Evolutionary conservation across 208 protist genomes (phyloP).

Genomic region (Acanthamoeba castellanii): DNA sequence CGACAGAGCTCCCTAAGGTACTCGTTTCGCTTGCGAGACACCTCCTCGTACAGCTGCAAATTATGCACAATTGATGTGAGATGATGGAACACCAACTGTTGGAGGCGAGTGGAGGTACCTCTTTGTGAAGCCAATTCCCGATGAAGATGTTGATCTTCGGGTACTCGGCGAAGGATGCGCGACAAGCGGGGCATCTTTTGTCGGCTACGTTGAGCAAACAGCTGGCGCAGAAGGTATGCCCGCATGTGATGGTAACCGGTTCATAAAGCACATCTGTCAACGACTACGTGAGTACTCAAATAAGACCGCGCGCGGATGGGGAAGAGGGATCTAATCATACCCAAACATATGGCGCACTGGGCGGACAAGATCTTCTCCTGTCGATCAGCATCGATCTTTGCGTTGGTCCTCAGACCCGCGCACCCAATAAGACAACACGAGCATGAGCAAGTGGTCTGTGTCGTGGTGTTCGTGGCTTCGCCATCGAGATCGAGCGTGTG

Average conservation of each 20-base stretch:
- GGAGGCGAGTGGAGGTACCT: not conserved
- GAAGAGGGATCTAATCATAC: not conserved
- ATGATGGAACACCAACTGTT: not conserved
- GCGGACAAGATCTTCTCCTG: slow-evolving; percentile 7
- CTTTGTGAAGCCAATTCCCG: slow-evolving; percentile 10
- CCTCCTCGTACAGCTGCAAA: not conserved
- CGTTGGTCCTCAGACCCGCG: not conserved
- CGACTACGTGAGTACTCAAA: not conserved
- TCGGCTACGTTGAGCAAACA: slow-evolving; percentile 7
- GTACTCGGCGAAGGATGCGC: slow-evolving; percentile 1
- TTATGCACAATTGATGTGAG: not conserved
- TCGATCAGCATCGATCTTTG: not conserved
- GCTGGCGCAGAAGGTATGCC: not conserved
- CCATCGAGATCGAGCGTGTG: not conserved
- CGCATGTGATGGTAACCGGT: slow-evolving; percentile 1
- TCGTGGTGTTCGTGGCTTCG: not conserved
- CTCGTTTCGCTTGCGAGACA: not conserved
- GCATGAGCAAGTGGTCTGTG: not conserved
- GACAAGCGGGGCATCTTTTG: slow-evolving; percentile 12
- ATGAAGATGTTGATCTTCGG: slow-evolving; percentile 39
- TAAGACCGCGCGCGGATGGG: not conserved
- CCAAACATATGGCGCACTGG: slow-evolving; percentile 8
- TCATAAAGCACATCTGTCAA: slow-evolving; percentile 31
- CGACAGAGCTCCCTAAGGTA: not conserved
- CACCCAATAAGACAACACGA: not conserved